Conservation (phyloP, 495 filamentous ascomycete genomes). For the Annulohypoxylon stygium region DNA sequence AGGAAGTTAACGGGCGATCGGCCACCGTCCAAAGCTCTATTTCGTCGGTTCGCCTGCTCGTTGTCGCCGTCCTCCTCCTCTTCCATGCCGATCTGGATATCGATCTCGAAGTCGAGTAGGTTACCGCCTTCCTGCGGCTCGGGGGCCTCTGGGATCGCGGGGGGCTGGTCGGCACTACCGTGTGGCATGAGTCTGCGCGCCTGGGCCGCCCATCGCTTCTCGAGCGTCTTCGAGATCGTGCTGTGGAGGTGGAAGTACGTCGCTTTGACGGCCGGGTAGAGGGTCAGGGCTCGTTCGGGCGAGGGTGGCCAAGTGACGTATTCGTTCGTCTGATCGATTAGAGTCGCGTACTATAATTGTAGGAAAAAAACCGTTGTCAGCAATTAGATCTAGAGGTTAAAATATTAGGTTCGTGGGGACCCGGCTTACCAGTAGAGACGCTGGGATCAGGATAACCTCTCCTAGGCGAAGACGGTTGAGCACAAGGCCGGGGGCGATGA, state of each 20-base stretch:
- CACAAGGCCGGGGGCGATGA: constrained; percentile 58
- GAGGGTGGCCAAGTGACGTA: constrained; percentile 76
- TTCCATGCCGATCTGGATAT: constrained; percentile 40
- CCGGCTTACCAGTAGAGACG: constrained; percentile 52
- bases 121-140: constrained; percentile 19
- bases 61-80: constrained; percentile 27
- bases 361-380: constrained; percentile 11
- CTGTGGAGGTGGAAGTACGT: constrained; percentile 76
- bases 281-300: constrained; percentile 74
- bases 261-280: constrained; percentile 76
- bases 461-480: constrained; percentile 51
- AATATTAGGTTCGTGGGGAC: neutral
- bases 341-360: constrained; percentile 41
- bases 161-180: constrained; percentile 52
- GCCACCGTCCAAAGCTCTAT: constrained; percentile 22
- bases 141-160: constrained; percentile 55
- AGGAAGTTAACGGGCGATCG: constrained; percentile 52
- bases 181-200: constrained; percentile 30
- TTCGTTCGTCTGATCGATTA: constrained; percentile 46
- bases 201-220: constrained; percentile 67
- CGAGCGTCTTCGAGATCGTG: constrained; percentile 70
- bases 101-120: constrained; percentile 47
- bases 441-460: constrained; percentile 52
- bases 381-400: neutral
- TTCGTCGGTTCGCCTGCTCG: constrained; percentile 37